Evolutionary conservation across 1,284 basidiomycete genomes (phyloP).

Genomic region (Mycena sp.): DNA sequence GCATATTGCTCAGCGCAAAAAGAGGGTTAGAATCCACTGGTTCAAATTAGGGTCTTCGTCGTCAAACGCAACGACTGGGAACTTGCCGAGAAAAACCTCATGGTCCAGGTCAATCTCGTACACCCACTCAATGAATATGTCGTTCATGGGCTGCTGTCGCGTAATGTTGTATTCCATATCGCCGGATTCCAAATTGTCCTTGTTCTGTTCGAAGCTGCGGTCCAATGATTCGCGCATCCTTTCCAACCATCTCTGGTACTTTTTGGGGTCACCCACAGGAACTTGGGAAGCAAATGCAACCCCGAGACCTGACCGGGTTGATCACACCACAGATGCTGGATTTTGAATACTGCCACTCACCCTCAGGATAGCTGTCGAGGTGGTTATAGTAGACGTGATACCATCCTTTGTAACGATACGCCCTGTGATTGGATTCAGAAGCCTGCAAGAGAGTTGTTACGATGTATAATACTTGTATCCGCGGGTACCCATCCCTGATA

Average conservation of each 20-base stretch:
- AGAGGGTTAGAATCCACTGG: constrained; percentile 30
- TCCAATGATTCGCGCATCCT: constrained; percentile 2
- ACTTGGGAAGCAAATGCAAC: constrained; percentile 18
- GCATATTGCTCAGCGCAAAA: constrained; percentile 35
- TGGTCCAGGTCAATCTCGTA: constrained; percentile 36
- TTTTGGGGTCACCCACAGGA: constrained; percentile 1
- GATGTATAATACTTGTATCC: constrained; percentile 2
- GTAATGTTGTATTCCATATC: constrained; percentile 1
- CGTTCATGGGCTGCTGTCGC: constrained; percentile 17
- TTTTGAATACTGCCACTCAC: no score
- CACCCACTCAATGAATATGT: constrained; percentile 35
- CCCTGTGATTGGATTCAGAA: neutral
- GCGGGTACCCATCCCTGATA: constrained; percentile 19
- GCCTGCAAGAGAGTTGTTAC: neutral
- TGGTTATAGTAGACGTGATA: constrained; percentile 27
- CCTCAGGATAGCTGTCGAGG: constrained; percentile 27
- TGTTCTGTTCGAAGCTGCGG: neutral
- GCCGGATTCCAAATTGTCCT: neutral
- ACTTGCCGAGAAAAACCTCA: constrained; percentile 29
- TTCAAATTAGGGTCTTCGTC: neutral
- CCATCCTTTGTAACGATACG: constrained; percentile 25
- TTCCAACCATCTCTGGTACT: constrained; percentile 20
- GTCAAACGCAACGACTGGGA: neutral
- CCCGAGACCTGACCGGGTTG: constrained; percentile 20
- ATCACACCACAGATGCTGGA: no score